phyloP scores from a whole-genome alignment of 305 asterid species.

The Nicotiana rustica region DNA sequence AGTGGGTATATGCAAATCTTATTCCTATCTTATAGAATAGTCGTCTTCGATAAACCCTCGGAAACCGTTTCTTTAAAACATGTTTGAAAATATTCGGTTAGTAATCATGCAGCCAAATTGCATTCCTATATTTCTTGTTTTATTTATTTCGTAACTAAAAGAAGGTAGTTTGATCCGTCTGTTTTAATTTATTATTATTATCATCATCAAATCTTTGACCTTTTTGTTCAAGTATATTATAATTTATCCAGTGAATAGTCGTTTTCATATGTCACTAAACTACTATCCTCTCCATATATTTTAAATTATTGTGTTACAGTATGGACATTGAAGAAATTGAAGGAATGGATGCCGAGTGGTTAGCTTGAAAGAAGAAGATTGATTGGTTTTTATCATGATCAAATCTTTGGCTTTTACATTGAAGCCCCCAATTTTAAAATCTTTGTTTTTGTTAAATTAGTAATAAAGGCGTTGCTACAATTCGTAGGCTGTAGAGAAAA shows the following conservation, averaged over 20 bases:
- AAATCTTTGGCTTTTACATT: slow-evolving; percentile 48
- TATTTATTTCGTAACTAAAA: neutral
- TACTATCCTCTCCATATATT: slow-evolving; percentile 15
- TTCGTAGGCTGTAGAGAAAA: slow-evolving; percentile 31
- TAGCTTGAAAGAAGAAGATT: slow-evolving; percentile 66
- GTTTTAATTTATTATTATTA: neutral
- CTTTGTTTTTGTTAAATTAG: neutral
- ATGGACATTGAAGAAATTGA: slow-evolving; percentile 96
- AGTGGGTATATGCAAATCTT: too few relatives aligned
- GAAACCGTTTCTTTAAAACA: too few relatives aligned
- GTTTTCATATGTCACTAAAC: slow-evolving; percentile 31
- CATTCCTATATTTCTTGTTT: neutral
- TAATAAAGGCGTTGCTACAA: slow-evolving; percentile 25
- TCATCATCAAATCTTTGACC: slow-evolving; percentile 13
- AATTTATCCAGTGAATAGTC: neutral
- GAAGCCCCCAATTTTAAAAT: neutral
- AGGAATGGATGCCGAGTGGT: slow-evolving; percentile 94
- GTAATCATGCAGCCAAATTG: neutral
- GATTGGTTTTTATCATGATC: slow-evolving; percentile 51
- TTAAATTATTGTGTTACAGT: slow-evolving; percentile 55
- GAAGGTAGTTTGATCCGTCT: neutral
- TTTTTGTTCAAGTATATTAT: too few relatives aligned
- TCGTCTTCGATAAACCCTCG: too few relatives aligned
- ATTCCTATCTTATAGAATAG: too few relatives aligned
- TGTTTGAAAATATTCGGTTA: neutral